phyloP scores from a whole-genome alignment of 805 yeast species.

The Ogataea kodamae region DNA sequence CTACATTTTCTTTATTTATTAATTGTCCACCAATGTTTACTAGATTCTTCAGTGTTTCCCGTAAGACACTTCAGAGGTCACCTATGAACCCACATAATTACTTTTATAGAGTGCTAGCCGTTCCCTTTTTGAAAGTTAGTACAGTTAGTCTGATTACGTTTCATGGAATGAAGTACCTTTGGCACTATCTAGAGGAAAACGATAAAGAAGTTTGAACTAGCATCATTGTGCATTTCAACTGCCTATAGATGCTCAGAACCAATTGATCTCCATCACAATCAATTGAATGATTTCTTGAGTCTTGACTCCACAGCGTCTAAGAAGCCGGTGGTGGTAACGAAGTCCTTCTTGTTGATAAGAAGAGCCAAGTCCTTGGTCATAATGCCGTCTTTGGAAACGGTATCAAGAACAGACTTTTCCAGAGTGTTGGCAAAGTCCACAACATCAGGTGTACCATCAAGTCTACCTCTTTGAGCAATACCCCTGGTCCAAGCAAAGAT shows the following conservation, averaged over 20 bases:
- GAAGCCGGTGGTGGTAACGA: slow-evolving; percentile 73
- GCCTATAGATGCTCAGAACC: slow-evolving; percentile 5
- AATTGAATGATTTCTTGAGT: slow-evolving; percentile 23
- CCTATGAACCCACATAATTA: slow-evolving; percentile 31
- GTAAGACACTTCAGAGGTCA: too few relatives aligned
- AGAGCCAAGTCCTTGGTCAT: slow-evolving; percentile 84
- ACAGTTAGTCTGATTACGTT: slow-evolving; percentile 44
- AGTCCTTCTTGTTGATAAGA: slow-evolving; percentile 54
- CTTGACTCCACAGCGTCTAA: slow-evolving; percentile 68
- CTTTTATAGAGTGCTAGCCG: slow-evolving; percentile 46
- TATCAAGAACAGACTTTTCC: slow-evolving; percentile 66
- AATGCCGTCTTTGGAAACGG: slow-evolving; percentile 69
- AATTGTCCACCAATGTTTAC: too few relatives aligned
- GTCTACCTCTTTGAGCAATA: slow-evolving; percentile 72
- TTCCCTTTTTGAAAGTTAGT: slow-evolving; percentile 45
- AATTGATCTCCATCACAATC: not conserved
- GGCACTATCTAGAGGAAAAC: slow-evolving; percentile 39
- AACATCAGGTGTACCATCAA: slow-evolving; percentile 70
- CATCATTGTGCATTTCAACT: slow-evolving; percentile 13
- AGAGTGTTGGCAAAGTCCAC: slow-evolving; percentile 60
- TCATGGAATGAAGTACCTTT: slow-evolving; percentile 41
- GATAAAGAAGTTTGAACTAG: slow-evolving; percentile 13
- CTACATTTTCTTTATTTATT: slow-evolving; percentile 1
- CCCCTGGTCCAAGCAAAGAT: slow-evolving; percentile 89
- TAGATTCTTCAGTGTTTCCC: too few relatives aligned